Percentiles rank a stretch among this genome's conserved stretches.
Conservation (phyloP, 2,329 filamentous ascomycete genomes). For the Aspergillus melleus region DNA sequence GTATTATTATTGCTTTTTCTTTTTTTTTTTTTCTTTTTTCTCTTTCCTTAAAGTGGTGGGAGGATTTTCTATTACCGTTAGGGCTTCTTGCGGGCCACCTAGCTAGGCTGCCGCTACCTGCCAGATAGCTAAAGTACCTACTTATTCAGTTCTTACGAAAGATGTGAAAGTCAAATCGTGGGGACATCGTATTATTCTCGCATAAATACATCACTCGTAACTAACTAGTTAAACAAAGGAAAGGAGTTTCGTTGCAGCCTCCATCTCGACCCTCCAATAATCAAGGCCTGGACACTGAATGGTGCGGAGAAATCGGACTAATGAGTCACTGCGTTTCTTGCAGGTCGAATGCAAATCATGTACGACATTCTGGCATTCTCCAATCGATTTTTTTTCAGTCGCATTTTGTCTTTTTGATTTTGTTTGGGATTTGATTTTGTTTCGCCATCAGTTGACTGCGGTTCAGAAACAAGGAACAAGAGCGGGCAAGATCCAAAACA, state of each 20-base stretch:
- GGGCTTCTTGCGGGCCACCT: no score
- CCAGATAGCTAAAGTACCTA: no score
- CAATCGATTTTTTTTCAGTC: not conserved
- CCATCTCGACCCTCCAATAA: not conserved
- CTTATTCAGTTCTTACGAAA: no score
- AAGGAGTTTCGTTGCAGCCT: not conserved
- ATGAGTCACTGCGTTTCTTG: not conserved
- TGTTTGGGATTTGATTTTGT: not conserved
- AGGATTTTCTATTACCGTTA: no score
- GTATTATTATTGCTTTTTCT: no score
- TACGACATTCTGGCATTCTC: not conserved
- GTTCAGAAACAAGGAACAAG: conserved; percentile 1
- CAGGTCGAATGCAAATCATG: not conserved
- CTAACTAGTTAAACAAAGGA: not conserved
- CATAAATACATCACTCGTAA: not conserved
- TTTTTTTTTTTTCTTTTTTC: no score
- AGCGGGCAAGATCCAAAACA: conserved; percentile 1
- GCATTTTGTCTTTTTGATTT: not conserved
- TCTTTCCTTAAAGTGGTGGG: no score
- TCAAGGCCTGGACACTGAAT: not conserved
- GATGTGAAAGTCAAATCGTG: not conserved
- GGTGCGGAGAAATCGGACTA: not conserved
- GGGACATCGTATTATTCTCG: not conserved
- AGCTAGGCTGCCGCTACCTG: no score
- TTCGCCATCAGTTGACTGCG: not conserved